Percentiles rank a stretch among this genome's conserved stretches.
These are phyloP conservation scores for Fusarium robinianum DNA, from an alignment of 2,329 filamentous ascomycete genomes.

Conservation along the genomic window DNA sequence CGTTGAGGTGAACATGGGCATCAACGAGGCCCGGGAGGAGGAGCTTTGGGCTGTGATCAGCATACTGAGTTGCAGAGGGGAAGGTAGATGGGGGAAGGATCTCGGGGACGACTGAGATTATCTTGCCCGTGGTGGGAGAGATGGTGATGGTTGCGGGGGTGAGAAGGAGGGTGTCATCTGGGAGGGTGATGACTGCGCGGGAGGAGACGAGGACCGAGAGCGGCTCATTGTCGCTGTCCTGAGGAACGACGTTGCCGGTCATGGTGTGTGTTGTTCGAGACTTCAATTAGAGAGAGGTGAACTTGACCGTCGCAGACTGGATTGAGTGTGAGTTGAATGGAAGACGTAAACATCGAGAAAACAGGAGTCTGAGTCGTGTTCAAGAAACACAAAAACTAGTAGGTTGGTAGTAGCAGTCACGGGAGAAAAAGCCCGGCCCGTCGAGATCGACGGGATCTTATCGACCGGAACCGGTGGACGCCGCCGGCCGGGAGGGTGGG, in stretches of 20 bases:
- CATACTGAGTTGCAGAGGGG: constrained; percentile 72
- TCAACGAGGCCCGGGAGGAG: constrained; percentile 92
- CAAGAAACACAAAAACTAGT: constrained; percentile 12
- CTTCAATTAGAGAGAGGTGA: not conserved
- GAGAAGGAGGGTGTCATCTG: constrained; percentile 63
- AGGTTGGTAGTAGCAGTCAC: no score
- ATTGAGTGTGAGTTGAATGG: not conserved
- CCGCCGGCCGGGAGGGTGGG: no score
- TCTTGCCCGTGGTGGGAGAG: constrained; percentile 80
- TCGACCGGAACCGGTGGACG: no score
- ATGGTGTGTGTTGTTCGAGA: constrained; percentile 34
- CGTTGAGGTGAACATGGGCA: constrained; percentile 96
- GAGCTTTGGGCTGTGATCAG: constrained; percentile 82
- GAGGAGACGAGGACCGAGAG: constrained; percentile 82
- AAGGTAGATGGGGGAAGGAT: constrained; percentile 79
- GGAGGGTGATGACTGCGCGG: constrained; percentile 77
- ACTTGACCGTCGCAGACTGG: no score
- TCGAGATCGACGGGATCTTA: no score
- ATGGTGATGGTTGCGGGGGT: constrained; percentile 84
- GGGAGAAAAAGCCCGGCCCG: no score
- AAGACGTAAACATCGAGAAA: not conserved
- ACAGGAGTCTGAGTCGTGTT: not conserved
- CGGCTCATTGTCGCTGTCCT: constrained; percentile 39
- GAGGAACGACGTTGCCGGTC: constrained; percentile 35
- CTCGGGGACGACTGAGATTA: constrained; percentile 72